These are phyloP conservation scores for Phytophthora quininea DNA, from an alignment of 352 stramenopile genomes.

Conservation along the genomic window DNA sequence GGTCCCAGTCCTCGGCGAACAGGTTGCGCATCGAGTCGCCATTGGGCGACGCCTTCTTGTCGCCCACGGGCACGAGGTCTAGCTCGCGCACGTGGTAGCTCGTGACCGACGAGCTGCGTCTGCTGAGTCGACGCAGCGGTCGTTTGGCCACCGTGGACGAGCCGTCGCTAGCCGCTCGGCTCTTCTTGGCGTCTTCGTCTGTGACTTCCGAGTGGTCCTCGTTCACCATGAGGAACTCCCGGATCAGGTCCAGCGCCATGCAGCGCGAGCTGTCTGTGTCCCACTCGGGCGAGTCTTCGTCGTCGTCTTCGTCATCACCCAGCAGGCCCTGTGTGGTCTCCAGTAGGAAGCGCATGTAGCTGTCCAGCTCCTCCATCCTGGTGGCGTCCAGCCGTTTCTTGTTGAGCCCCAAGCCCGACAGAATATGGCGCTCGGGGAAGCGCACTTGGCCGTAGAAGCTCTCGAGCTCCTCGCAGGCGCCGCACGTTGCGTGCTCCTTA, in stretches of 20 bases:
- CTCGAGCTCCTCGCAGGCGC: constrained; percentile 57
- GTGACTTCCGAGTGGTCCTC: constrained; percentile 42
- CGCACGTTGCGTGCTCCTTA: constrained; percentile 32
- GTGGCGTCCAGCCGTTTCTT: constrained; percentile 62
- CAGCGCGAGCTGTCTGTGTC: constrained; percentile 32
- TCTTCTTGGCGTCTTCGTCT: constrained; percentile 17
- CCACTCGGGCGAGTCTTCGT: constrained; percentile 27
- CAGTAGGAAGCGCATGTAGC: constrained; percentile 69
- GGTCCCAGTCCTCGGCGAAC: constrained; percentile 39
- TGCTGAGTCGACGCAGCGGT: constrained; percentile 33
- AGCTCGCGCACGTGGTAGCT: constrained; percentile 68
- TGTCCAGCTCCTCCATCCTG: constrained; percentile 67
- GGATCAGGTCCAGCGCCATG: constrained; percentile 49
- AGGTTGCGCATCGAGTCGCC: constrained; percentile 36
- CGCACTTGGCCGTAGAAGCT: constrained; percentile 42
- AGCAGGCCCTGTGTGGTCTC: constrained; percentile 72
- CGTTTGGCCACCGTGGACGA: constrained; percentile 8
- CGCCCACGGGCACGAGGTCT: constrained; percentile 48
- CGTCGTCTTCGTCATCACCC: constrained; percentile 54
- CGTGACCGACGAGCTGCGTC: constrained; percentile 41
- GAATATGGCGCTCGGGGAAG: constrained; percentile 63
- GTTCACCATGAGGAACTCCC: constrained; percentile 72
- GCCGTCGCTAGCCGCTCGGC: constrained; percentile 8
- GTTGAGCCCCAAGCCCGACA: constrained; percentile 50
- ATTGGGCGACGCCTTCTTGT: constrained; percentile 36